Percentiles rank a stretch among this genome's conserved stretches.
phyloP scores from a whole-genome alignment of 1,284 basidiomycete species.

The Cryptococcus depauperatus region DNA sequence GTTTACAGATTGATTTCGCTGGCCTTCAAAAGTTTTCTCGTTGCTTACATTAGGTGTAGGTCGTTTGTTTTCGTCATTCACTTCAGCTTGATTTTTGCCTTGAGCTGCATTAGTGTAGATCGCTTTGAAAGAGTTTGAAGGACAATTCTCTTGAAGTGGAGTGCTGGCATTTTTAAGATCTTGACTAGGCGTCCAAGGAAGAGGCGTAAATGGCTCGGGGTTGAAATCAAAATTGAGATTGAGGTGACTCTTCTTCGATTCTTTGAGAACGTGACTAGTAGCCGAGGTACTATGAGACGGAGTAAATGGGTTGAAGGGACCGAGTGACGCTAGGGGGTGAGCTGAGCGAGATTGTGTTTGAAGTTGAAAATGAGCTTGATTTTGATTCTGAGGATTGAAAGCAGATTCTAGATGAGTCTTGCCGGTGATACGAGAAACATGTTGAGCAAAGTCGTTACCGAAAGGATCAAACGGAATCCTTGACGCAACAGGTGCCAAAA shows the following conservation, averaged over 20 bases:
- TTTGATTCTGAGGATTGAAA: background rate
- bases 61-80: background rate
- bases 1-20: background rate
- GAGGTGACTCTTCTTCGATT: background rate
- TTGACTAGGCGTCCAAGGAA: background rate
- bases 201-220: background rate
- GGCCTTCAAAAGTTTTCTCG: background rate
- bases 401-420: background rate
- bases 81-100: background rate
- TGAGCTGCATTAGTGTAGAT: background rate
- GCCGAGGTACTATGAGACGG: background rate
- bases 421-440: background rate
- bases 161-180: background rate
- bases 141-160: background rate
- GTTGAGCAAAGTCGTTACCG: background rate
- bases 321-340: background rate
- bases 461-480: constrained; percentile 16
- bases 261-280: background rate
- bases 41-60: background rate
- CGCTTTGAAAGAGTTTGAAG: background rate
- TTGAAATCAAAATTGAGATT: background rate
- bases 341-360: background rate
- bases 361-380: background rate
- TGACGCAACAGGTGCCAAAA: background rate
- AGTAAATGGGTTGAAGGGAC: background rate